Evolutionary conservation across 768 basidiomycete genomes (phyloP).

Genomic region (Lentinula guzmanii): DNA sequence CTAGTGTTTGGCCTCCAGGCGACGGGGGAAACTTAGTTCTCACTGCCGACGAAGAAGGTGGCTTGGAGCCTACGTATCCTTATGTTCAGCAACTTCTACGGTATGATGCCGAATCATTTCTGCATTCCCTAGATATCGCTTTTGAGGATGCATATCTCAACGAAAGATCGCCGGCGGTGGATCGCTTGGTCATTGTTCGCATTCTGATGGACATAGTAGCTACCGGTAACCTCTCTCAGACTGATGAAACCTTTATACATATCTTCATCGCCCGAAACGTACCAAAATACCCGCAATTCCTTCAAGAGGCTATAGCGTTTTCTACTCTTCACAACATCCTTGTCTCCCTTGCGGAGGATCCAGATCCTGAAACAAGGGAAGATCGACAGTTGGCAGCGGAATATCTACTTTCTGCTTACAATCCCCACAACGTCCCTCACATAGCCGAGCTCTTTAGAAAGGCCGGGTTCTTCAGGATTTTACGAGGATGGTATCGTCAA

Average conservation of each 20-base stretch:
- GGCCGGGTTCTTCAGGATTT: slow-evolving; percentile 89
- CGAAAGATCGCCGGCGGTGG: slow-evolving; percentile 59
- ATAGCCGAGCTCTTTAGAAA: slow-evolving; percentile 65
- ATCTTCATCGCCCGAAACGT: slow-evolving; percentile 97
- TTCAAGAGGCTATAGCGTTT: slow-evolving; percentile 47
- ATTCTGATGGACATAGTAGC: slow-evolving; percentile 77
- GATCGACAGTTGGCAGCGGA: slow-evolving; percentile 95
- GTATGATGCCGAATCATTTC: slow-evolving; percentile 90
- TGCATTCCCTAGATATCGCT: slow-evolving; percentile 90
- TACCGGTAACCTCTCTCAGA: slow-evolving; percentile 38
- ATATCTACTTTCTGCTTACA: slow-evolving; percentile 87
- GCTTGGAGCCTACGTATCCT: slow-evolving; percentile 81
- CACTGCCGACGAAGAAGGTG: slow-evolving; percentile 69
- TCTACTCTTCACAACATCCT: slow-evolving; percentile 72
- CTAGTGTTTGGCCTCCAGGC: slow-evolving; percentile 71
- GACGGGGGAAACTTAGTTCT: slow-evolving; percentile 68
- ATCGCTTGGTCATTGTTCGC: slow-evolving; percentile 76
- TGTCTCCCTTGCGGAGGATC: slow-evolving; percentile 68
- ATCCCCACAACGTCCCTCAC: slow-evolving; percentile 69
- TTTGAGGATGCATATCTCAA: slow-evolving; percentile 93
- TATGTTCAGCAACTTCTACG: slow-evolving; percentile 78
- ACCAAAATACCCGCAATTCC: slow-evolving; percentile 91
- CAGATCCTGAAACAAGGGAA: slow-evolving; percentile 74
- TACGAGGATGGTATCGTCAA: slow-evolving; percentile 73
- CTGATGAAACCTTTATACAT: slow-evolving; percentile 78